phyloP scores from a whole-genome alignment of 1,284 basidiomycete species.

The Tilletia walkeri region DNA sequence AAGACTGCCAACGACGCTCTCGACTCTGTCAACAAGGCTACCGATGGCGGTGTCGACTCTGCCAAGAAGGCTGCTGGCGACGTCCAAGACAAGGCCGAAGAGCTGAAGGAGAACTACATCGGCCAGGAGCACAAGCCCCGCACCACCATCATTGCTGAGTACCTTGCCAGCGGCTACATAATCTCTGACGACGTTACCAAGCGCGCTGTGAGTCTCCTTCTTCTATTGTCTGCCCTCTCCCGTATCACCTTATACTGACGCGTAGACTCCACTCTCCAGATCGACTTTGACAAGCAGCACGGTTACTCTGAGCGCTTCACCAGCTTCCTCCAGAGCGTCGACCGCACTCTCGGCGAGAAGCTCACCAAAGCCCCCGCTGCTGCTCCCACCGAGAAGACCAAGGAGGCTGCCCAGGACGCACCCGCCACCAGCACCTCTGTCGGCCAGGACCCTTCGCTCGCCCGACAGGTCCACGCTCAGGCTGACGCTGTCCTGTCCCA shows the following conservation, averaged over 20 bases:
- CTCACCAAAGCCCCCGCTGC: conserved; percentile 31
- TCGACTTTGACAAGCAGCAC: conserved; percentile 48
- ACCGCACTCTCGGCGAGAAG: conserved; percentile 39
- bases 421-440: conserved; percentile 21
- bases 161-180: conserved; percentile 45
- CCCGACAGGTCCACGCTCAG: conserved; percentile 34
- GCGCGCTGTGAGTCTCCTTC: conserved; percentile 26
- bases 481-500: conserved; percentile 37
- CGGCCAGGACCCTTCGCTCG: conserved; percentile 32
- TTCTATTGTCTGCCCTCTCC: not conserved
- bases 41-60: too few species aligned
- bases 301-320: conserved; percentile 41
- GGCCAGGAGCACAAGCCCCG: conserved; percentile 49
- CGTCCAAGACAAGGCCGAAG: not conserved
- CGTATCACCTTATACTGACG: too few species aligned
- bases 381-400: conserved; percentile 29
- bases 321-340: conserved; percentile 38
- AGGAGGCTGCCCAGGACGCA: conserved; percentile 35
- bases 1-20: not conserved
- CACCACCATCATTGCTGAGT: conserved; percentile 46
- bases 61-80: not conserved
- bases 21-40: not conserved
- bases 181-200: conserved; percentile 45
- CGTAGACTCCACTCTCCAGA: not conserved
- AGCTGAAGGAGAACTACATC: conserved; percentile 18